A percentile compares a stretch with the other conserved stretches of the same genome.
These are phyloP conservation scores for Circinella minor DNA, from an alignment of 371 early-diverging fungal genomes.

Conservation along the genomic window DNA sequence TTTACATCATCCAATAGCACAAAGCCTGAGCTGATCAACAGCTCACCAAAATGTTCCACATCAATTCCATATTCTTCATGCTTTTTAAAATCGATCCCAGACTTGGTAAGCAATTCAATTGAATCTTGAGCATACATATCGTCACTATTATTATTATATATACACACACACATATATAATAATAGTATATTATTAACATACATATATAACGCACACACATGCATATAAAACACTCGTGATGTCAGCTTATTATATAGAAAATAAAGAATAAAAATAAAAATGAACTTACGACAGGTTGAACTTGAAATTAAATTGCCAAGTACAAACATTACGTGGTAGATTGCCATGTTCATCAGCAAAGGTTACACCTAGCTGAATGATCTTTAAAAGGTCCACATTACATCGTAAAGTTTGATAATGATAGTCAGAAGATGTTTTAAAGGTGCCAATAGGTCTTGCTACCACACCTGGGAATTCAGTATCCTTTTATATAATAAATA, in stretches of 20 bases:
- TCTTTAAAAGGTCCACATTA: conserved; percentile 98
- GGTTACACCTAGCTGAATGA: conserved; percentile 99
- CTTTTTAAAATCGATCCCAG: conserved; percentile 98
- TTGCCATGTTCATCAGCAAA: conserved; percentile 95
- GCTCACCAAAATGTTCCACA: conserved; percentile 96
- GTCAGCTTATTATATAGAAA: too few relatives aligned
- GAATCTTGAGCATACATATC: conserved; percentile 99
- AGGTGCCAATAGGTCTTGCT: conserved; percentile 97
- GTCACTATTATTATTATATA: conserved; percentile 49
- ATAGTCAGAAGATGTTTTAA: conserved; percentile 94
- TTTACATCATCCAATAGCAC: conserved; percentile 92
- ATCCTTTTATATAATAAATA: conserved; percentile 68
- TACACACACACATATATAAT: too few relatives aligned
- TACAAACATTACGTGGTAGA: conserved; percentile 87
- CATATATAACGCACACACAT: too few relatives aligned
- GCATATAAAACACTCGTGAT: too few relatives aligned
- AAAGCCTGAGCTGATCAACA: conserved; percentile 97
- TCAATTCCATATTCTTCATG: conserved; percentile 98
- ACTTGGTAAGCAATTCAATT: conserved; percentile 95
- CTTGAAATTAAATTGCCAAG: conserved; percentile 99
- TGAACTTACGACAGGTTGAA: conserved; percentile 82
- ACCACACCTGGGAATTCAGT: conserved; percentile 99
- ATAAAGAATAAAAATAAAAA: conserved; percentile 8
- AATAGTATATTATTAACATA: too few relatives aligned
- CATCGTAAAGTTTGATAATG: conserved; percentile 98